phyloP scores from a whole-genome alignment of 495 filamentous ascomycete genomes.

The Chaetomium tenue region DNA sequence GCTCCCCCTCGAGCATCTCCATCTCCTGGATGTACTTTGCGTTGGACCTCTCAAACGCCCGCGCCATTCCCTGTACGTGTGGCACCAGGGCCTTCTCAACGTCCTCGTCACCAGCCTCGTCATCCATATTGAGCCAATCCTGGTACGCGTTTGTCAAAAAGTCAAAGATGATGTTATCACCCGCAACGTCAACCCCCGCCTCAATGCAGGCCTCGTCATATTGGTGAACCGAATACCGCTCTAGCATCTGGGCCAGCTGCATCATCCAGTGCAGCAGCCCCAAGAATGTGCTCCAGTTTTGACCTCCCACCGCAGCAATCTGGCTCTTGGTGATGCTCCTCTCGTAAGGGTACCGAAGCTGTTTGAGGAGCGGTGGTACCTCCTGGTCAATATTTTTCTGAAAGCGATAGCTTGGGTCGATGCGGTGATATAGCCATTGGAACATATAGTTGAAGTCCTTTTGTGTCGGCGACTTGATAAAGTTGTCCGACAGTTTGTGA shows the following conservation, averaged over 20 bases:
- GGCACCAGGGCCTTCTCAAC: conserved; percentile 70
- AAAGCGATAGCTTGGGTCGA: conserved; percentile 90
- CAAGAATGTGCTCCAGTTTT: conserved; percentile 92
- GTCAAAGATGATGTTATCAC: conserved; percentile 88
- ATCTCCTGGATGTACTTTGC: conserved; percentile 77
- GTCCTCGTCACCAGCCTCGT: conserved; percentile 81
- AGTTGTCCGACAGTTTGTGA: conserved; percentile 80
- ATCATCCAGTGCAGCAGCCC: conserved; percentile 98
- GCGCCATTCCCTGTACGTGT: conserved; percentile 85
- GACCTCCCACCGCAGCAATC: conserved; percentile 87
- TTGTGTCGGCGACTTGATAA: conserved; percentile 87
- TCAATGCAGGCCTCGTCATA: conserved; percentile 88
- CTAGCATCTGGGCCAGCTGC: conserved; percentile 90
- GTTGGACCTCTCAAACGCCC: conserved; percentile 81
- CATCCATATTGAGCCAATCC: conserved; percentile 86
- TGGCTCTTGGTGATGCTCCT: conserved; percentile 92
- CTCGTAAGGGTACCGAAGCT: conserved; percentile 90
- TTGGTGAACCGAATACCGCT: conserved; percentile 66
- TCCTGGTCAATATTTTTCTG: conserved; percentile 91
- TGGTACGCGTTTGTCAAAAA: conserved; percentile 86
- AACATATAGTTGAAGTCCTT: conserved; percentile 98
- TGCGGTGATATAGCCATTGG: conserved; percentile 92
- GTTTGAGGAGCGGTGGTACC: conserved; percentile 85
- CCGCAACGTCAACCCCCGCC: conserved; percentile 77
- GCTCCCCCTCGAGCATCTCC: conserved; percentile 77